Conservation (phyloP, 352 stramenopile genomes). For the Paralagenidium karlingii region DNA sequence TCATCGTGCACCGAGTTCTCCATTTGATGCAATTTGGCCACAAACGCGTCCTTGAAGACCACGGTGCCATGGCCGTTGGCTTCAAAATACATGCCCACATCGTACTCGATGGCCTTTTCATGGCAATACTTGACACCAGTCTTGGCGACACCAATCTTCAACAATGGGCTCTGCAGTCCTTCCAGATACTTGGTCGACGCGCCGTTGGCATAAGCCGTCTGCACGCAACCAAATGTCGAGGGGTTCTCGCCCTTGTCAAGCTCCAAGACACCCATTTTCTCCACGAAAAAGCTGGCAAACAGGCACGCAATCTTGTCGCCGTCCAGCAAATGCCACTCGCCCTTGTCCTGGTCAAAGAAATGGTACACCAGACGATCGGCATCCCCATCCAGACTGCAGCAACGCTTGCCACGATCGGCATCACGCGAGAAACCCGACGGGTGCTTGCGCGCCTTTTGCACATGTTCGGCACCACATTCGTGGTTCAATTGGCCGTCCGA, state of each 20-base stretch:
- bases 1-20: conserved; percentile 61
- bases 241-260: conserved; percentile 55
- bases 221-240: conserved; percentile 91
- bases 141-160: conserved; percentile 86
- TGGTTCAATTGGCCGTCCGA: conserved; percentile 90
- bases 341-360: conserved; percentile 64
- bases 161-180: conserved; percentile 35
- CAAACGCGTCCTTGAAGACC: conserved; percentile 87
- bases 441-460: conserved; percentile 89
- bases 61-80: conserved; percentile 99
- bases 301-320: conserved; percentile 98
- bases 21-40: conserved; percentile 74
- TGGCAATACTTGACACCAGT: conserved; percentile 98
- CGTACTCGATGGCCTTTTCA: conserved; percentile 89
- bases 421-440: conserved; percentile 56
- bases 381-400: conserved; percentile 95
- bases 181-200: conserved; percentile 84
- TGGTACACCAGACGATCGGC: conserved; percentile 98
- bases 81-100: conserved; percentile 99
- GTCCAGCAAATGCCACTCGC: conserved; percentile 86
- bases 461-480: conserved; percentile 93
- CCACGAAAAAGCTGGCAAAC: conserved; percentile 89
- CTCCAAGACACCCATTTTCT: conserved; percentile 75
- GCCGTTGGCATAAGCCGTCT: conserved; percentile 99
- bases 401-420: conserved; percentile 57